These are phyloP conservation scores for Debaryomyces robertsiae DNA, from an alignment of 1,139 yeast species.

Conservation along the genomic window DNA sequence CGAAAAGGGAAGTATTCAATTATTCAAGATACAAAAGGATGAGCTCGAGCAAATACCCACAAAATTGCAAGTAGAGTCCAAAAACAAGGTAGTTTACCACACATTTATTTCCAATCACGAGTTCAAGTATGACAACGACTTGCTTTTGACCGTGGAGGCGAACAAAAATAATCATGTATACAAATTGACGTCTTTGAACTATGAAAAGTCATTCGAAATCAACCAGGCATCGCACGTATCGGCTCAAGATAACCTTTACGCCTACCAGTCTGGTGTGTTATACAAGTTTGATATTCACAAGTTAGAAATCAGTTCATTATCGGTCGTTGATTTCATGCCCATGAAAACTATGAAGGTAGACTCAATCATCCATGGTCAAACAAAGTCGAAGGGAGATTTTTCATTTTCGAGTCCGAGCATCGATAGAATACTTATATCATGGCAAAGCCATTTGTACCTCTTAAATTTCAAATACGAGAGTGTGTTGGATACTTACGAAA, in stretches of 20 bases:
- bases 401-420: constrained; percentile 42
- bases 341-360: constrained; percentile 25
- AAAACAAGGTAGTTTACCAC: constrained; percentile 22
- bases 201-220: constrained; percentile 25
- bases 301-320: constrained; percentile 22
- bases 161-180: constrained; percentile 19
- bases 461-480: constrained; percentile 49
- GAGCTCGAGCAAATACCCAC: constrained; percentile 3
- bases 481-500: constrained; percentile 38
- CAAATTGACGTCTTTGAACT: constrained; percentile 28
- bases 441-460: constrained; percentile 40
- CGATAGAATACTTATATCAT: constrained; percentile 48
- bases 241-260: constrained; percentile 17
- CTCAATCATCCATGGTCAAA: constrained; percentile 20
- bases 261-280: constrained; percentile 31
- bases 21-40: constrained; percentile 25
- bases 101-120: constrained; percentile 24
- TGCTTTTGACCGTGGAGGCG: constrained; percentile 27
- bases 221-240: constrained; percentile 15
- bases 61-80: constrained; percentile 1
- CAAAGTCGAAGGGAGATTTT: constrained; percentile 12
- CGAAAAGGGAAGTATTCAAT: constrained; percentile 45
- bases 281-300: constrained; percentile 26
- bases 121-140: constrained; percentile 22
- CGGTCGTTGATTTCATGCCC: constrained; percentile 26